A percentile compares a stretch with the other conserved stretches of the same genome.
phyloP scores from a whole-genome alignment of 495 filamentous ascomycete genomes.

The Aspergillus wentii region DNA sequence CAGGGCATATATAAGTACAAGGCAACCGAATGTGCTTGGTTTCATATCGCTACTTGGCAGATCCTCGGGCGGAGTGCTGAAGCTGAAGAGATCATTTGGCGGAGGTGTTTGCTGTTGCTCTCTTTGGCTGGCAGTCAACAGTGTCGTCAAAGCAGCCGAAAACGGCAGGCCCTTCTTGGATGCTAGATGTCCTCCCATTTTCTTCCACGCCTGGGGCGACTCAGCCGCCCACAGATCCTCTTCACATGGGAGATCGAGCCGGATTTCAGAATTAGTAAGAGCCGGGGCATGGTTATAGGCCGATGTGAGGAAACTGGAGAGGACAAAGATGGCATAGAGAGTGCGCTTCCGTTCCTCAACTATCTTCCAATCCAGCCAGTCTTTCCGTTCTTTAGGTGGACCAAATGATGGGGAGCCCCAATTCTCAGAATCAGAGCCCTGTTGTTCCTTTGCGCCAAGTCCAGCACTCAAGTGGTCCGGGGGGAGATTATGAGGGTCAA shows the following conservation, averaged over 20 bases:
- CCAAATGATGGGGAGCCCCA: constrained; percentile 29
- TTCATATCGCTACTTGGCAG: constrained; percentile 61
- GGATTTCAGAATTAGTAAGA: constrained; percentile 91
- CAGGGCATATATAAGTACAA: constrained; percentile 89
- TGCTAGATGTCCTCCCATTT: constrained; percentile 63
- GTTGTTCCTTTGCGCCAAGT: constrained; percentile 5
- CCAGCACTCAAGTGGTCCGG: constrained; percentile 31
- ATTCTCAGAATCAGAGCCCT: constrained; percentile 15
- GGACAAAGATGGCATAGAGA: constrained; percentile 82
- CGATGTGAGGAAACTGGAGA: constrained; percentile 86
- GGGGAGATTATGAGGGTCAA: constrained; percentile 34
- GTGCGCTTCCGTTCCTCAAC: constrained; percentile 92
- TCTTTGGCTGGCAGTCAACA: constrained; percentile 77
- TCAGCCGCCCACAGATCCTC: constrained; percentile 90
- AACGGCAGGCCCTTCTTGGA: constrained; percentile 60
- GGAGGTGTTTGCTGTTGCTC: constrained; percentile 51
- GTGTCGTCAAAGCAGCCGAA: constrained; percentile 73
- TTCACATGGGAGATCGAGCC: constrained; percentile 86
- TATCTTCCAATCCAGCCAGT: constrained; percentile 86
- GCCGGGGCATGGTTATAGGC: constrained; percentile 90
- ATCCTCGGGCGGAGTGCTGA: constrained; percentile 19
- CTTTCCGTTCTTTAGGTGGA: constrained; percentile 65
- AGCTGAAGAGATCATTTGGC: too few species aligned
- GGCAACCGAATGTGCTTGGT: constrained; percentile 91
- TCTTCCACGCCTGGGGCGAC: constrained; percentile 69